Base-by-base conservation (phyloP, 164 flowering plant genomes). In the Annona squamosa region DNA sequence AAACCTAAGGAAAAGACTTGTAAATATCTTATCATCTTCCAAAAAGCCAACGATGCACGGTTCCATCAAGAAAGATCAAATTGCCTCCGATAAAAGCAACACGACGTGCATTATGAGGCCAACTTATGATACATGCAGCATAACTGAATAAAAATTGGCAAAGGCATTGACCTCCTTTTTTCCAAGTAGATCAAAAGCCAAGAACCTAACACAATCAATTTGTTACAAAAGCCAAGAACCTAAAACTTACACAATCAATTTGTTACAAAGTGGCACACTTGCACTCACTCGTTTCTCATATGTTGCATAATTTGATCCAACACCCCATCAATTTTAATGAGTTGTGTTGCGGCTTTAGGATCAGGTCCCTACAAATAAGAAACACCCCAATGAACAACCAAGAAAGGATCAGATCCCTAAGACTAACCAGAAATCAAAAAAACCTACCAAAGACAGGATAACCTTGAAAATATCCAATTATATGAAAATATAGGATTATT, bases 241-340 rank as follows among this genome's bases (percentile, higher is more conserved):
- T 37, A 66, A 4, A 44, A 17, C 42, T 66, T 3, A 17, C 46
- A 66, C n/a, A 42, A 13, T 4, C 68, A 42, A 66, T 44, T 66
- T 66, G 59, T 52, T 52, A 52, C 3, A n/a, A 43, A 44, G 9
- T 19, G 45, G 13, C 37, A 64, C 19, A 10, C 67, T 66, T 66
- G 44, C 65, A 79, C 97, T 87, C 78, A 93, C 98, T 85, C 86
- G 83, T 81, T 93, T 76, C 73, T 85, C 77, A 93, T 79, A 77
- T 95, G 98, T 56, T 88, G 88, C 76, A 88, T 70, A 71, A 95
- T 83, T 71, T 94, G 90, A 82, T 90, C 92, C 72, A 89, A 75
- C 63, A 90, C 91, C 45, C 99, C 97, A 76, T 88, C 90, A 69
- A 87, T 83, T 81, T 75, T 88, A 46, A 95, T 86, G 61, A 95